These are phyloP conservation scores for Astrothelium subdiscretum DNA, from an alignment of 495 filamentous ascomycete genomes.

Conservation along the genomic window DNA sequence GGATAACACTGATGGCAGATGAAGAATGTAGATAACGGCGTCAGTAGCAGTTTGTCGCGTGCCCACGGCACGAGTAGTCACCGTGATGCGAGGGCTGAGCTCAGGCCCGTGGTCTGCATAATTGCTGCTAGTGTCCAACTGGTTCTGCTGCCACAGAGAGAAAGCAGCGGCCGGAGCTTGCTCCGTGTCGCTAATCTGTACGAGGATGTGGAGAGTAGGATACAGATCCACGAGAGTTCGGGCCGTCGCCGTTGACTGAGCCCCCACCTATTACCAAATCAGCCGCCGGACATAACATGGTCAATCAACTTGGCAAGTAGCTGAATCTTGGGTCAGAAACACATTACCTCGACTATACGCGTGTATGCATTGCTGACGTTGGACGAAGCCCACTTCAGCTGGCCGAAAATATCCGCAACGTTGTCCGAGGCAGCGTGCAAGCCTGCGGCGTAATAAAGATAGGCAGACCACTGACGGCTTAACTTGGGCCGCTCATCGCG, in stretches of 20 bases:
- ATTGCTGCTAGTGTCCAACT: constrained; percentile 7
- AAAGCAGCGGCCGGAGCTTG: background rate
- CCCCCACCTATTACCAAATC: constrained; percentile 14
- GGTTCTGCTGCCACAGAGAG: background rate
- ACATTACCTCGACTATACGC: constrained; percentile 26
- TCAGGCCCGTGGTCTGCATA: constrained; percentile 15
- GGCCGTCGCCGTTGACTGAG: constrained; percentile 18
- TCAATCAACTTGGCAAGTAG: too few relatives aligned
- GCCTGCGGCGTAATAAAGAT: constrained; percentile 20
- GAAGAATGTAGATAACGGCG: constrained; percentile 28
- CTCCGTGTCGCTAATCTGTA: constrained; percentile 20
- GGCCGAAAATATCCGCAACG: constrained; percentile 19
- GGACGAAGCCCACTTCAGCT: constrained; percentile 15
- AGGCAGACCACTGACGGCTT: constrained; percentile 27
- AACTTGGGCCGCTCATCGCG: constrained; percentile 22
- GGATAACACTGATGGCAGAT: constrained; percentile 15
- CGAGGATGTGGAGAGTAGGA: constrained; percentile 25
- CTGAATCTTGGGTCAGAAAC: background rate
- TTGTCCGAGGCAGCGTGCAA: constrained; percentile 5
- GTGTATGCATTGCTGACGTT: constrained; percentile 10
- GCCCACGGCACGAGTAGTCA: background rate
- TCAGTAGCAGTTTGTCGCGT: constrained; percentile 18
- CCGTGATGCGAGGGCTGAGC: constrained; percentile 1
- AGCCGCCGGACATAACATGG: background rate
- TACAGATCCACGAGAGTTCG: constrained; percentile 18